These are phyloP conservation scores for Mortierella hygrophila DNA, from an alignment of 192 early-diverging fungal genomes.

Conservation along the genomic window DNA sequence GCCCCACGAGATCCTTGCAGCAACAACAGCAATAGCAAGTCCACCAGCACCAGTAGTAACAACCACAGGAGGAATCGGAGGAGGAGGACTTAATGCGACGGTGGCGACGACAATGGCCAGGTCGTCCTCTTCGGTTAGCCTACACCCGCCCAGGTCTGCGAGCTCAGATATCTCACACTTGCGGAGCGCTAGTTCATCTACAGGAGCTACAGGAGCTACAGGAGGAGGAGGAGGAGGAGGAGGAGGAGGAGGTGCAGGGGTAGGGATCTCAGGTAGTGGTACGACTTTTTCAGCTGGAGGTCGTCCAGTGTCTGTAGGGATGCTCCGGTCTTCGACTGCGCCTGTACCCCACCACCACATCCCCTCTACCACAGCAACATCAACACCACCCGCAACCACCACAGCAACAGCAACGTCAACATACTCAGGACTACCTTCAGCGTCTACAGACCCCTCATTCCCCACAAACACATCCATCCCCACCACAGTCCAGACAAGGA, in stretches of 20 bases:
- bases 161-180: background rate
- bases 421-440: background rate
- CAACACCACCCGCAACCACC: background rate
- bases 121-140: background rate
- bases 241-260: too few relatives aligned
- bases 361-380: background rate
- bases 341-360: background rate
- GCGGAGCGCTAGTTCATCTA: background rate
- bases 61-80: background rate
- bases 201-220: too few relatives aligned
- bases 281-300: background rate
- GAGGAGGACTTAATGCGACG: background rate
- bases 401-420: background rate
- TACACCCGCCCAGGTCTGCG: background rate
- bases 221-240: too few relatives aligned
- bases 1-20: slow-evolving; percentile 17
- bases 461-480: background rate
- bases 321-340: background rate
- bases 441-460: background rate
- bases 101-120: background rate
- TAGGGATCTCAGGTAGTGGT: background rate
- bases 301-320: background rate
- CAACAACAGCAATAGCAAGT: background rate
- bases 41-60: background rate
- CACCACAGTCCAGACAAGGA: slow-evolving; percentile 13